Evolutionary conservation across 345 rosid genomes (phyloP).

Genomic region (Euphorbia peplus): DNA sequence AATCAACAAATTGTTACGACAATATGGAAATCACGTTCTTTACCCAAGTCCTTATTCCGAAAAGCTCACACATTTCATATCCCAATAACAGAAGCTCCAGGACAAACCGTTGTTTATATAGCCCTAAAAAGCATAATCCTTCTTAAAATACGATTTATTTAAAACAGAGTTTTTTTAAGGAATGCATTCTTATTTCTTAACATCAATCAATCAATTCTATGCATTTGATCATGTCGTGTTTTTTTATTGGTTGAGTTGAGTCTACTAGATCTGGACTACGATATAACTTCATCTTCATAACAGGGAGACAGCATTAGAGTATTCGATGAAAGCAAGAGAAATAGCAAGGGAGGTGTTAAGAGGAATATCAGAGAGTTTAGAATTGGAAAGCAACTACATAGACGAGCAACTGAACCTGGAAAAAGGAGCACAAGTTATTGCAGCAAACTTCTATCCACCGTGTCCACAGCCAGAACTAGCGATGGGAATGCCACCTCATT

Average conservation of each 20-base stretch:
- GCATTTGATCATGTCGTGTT: not conserved
- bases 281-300: not conserved
- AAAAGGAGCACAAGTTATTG: conserved; percentile 27
- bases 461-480: conserved; percentile 57
- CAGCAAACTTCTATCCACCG: conserved; percentile 47
- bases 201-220: not conserved
- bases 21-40: too few relatives aligned
- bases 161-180: too few relatives aligned
- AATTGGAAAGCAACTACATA: conserved; percentile 32
- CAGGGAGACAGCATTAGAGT: conserved; percentile 36
- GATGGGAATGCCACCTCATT: conserved; percentile 57
- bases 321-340: conserved; percentile 29
- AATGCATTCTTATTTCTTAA: too few relatives aligned
- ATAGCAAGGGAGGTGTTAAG: conserved; percentile 30
- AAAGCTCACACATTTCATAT: too few relatives aligned
- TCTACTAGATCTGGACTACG: not conserved
- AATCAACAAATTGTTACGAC: too few relatives aligned
- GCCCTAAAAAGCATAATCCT: too few relatives aligned
- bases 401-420: conserved; percentile 31
- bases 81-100: too few relatives aligned
- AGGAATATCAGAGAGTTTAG: conserved; percentile 55
- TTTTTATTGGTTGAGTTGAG: not conserved
- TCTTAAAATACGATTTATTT: too few relatives aligned
- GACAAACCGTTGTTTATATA: too few relatives aligned
- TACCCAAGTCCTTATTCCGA: too few relatives aligned